A percentile compares a stretch with the other conserved stretches of the same genome.
These are phyloP conservation scores for Stephanodiscus minutulus DNA, from an alignment of 108 stramenopile species.

Conservation along the genomic window DNA sequence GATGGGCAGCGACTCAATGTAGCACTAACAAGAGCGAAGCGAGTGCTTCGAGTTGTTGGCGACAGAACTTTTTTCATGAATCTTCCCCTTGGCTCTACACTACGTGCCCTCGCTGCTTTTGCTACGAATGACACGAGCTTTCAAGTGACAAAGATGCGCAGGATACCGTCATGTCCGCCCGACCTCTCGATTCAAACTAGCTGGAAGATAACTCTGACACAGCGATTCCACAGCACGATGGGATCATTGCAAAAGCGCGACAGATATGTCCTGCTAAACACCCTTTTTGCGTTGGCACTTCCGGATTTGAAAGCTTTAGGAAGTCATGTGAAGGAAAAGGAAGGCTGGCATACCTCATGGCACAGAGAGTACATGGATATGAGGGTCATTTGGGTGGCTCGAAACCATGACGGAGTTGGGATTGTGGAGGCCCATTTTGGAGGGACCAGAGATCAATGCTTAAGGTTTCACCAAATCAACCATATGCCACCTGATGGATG, in stretches of 20 bases:
- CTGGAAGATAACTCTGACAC: slow-evolving; percentile 30
- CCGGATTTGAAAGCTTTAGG: neutral
- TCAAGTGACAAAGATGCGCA: neutral
- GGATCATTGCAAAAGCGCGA: slow-evolving; percentile 6
- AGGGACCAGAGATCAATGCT: slow-evolving; percentile 21
- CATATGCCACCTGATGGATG: slow-evolving; percentile 14
- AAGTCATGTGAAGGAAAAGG: neutral
- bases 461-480: slow-evolving; percentile 18
- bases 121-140: neutral
- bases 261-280: slow-evolving; percentile 34
- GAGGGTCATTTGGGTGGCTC: neutral
- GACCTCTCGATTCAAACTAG: neutral
- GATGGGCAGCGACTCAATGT: slow-evolving; percentile 78
- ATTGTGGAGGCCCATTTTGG: slow-evolving; percentile 42
- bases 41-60: slow-evolving; percentile 57
- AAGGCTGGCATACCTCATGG: neutral
- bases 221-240: slow-evolving; percentile 26
- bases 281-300: slow-evolving; percentile 31
- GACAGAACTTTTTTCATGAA: slow-evolving; percentile 14
- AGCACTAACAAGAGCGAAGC: slow-evolving; percentile 77
- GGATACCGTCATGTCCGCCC: slow-evolving; percentile 3
- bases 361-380: slow-evolving; percentile 10
- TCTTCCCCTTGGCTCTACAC: neutral
- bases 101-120: slow-evolving; percentile 7
- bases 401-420: no score